Conservation (phyloP, 2,329 filamentous ascomycete genomes). For the Fusarium algeriense region DNA sequence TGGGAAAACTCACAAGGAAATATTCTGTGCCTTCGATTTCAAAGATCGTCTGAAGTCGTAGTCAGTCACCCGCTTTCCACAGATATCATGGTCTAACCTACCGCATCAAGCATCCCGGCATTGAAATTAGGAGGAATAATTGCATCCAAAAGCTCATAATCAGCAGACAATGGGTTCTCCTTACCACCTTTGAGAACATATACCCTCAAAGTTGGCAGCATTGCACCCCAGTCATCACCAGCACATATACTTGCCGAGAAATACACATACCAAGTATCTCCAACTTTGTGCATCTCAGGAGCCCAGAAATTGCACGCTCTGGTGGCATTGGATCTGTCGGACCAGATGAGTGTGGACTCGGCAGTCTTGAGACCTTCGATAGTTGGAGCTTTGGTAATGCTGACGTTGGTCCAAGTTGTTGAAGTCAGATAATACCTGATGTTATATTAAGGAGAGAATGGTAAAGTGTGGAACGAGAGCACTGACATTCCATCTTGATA, state of each 20-base stretch:
- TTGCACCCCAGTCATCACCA: not conserved
- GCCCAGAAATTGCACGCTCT: conserved; percentile 7
- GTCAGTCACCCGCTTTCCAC: rapidly evolving
- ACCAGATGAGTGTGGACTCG: not conserved
- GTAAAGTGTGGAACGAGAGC: rapidly evolving
- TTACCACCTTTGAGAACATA: not conserved
- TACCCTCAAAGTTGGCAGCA: conserved; percentile 2
- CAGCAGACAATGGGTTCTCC: not conserved
- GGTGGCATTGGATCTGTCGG: not conserved
- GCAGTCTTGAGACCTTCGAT: conserved; percentile 6
- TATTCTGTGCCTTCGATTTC: not conserved
- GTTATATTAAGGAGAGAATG: rapidly evolving
- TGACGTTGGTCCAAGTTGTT: not conserved
- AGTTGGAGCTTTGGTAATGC: not conserved
- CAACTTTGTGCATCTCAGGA: conserved; percentile 1
- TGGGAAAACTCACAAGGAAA: not conserved
- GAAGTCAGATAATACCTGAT: not conserved
- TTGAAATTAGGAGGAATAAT: not conserved
- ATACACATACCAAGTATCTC: not conserved
- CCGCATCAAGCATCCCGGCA: not conserved
- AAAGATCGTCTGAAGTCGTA: not conserved
- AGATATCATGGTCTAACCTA: not conserved
- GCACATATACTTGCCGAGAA: conserved; percentile 4
- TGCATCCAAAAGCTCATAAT: conserved; percentile 2
- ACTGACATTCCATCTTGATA: conserved; percentile 7